Evolutionary conservation across 768 basidiomycete genomes (phyloP).

Genomic region (Tubosaeta brunneosetosa): DNA sequence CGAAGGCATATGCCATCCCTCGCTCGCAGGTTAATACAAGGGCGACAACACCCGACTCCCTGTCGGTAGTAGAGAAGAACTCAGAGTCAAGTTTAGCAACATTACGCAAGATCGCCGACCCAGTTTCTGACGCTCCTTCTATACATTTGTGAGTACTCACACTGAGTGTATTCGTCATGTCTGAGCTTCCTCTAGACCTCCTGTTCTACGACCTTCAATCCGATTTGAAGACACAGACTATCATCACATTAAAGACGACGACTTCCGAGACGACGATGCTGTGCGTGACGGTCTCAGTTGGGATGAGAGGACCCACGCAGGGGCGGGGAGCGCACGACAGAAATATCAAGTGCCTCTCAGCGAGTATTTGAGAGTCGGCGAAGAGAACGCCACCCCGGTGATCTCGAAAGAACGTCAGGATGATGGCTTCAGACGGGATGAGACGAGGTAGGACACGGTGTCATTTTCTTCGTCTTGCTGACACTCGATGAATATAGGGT

Average conservation of each 20-base stretch:
- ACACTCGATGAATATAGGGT: background rate
- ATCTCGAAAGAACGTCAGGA: background rate
- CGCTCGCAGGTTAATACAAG: background rate
- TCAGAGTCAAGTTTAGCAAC: background rate
- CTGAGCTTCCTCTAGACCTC: constrained; percentile 7
- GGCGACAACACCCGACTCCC: background rate
- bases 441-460: background rate
- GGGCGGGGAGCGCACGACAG: background rate
- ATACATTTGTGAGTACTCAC: constrained; percentile 4
- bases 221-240: background rate
- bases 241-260: background rate
- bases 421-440: background rate
- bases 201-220: background rate
- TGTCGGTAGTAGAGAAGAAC: background rate
- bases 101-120: background rate
- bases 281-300: background rate
- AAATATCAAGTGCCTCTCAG: constrained; percentile 20
- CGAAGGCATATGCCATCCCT: background rate
- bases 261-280: background rate
- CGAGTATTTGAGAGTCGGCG: constrained; percentile 4
- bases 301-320: background rate
- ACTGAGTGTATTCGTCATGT: background rate
- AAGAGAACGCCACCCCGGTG: background rate
- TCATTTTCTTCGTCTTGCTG: background rate
- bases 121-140: background rate